phyloP scores from a whole-genome alignment of 2,329 filamentous ascomycete species.

The Aciculosporium take region DNA sequence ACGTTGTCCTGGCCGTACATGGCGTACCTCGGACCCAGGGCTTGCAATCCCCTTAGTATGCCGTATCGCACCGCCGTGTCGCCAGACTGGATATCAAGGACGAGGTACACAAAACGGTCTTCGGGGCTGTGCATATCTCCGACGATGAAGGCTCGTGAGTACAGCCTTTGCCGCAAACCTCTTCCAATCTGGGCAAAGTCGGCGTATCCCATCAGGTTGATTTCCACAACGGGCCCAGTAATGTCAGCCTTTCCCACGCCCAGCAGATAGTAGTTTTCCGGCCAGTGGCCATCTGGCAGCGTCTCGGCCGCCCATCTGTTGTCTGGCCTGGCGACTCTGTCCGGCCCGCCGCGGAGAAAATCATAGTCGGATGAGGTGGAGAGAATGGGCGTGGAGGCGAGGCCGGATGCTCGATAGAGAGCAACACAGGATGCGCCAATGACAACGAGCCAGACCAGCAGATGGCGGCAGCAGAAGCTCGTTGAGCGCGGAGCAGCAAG shows the following conservation, averaged over 20 bases:
- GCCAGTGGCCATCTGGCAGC: constrained; percentile 7
- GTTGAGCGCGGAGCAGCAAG: neutral
- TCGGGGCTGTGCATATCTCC: constrained; percentile 48
- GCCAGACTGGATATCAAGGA: constrained; percentile 73
- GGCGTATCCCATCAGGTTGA: constrained; percentile 84
- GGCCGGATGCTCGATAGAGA: constrained; percentile 8
- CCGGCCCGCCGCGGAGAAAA: constrained; percentile 1
- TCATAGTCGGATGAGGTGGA: constrained; percentile 7
- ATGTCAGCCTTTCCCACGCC: constrained; percentile 41
- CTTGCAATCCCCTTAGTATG: constrained; percentile 56
- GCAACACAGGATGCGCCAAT: constrained; percentile 7
- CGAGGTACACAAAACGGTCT: constrained; percentile 70
- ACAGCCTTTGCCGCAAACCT: constrained; percentile 71
- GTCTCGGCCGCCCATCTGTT: constrained; percentile 8
- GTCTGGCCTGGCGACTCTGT: constrained; percentile 1
- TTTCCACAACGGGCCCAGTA: constrained; percentile 65
- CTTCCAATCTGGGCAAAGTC: constrained; percentile 64
- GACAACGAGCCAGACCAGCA: constrained; percentile 8
- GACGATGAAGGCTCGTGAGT: constrained; percentile 77
- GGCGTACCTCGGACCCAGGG: constrained; percentile 55
- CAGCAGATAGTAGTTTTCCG: constrained; percentile 26
- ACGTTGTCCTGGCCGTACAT: constrained; percentile 62
- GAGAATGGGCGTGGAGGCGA: constrained; percentile 7
- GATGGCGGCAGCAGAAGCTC: constrained; percentile 3
- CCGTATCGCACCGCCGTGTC: constrained; percentile 79